Evolutionary conservation across 1,284 basidiomycete genomes (phyloP).

Genomic region (Irpex sp.): DNA sequence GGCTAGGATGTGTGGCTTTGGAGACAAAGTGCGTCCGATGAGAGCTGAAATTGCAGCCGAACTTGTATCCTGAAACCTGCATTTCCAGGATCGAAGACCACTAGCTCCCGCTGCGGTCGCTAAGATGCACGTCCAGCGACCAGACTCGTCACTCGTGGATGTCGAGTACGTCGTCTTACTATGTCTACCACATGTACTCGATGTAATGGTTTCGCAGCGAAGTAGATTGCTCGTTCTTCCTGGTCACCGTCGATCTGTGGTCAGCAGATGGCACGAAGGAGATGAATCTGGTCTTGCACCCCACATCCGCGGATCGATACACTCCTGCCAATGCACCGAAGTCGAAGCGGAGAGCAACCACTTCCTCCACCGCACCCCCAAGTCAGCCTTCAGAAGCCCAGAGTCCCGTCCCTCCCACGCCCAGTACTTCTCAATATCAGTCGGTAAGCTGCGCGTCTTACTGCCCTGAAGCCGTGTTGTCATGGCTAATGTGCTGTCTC

Average conservation of each 20-base stretch:
- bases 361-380: constrained; percentile 18
- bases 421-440: constrained; percentile 19
- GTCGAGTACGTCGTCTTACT: constrained; percentile 59
- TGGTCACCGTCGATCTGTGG: constrained; percentile 88
- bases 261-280: constrained; percentile 76
- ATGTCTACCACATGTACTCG: neutral
- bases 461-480: constrained; percentile 1
- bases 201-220: constrained; percentile 46
- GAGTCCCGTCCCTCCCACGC: constrained; percentile 19
- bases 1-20: constrained; percentile 92
- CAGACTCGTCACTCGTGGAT: constrained; percentile 68
- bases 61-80: constrained; percentile 8
- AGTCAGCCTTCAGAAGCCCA: constrained; percentile 21
- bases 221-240: constrained; percentile 80
- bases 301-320: constrained; percentile 72
- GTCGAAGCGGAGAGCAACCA: constrained; percentile 37
- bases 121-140: constrained; percentile 69
- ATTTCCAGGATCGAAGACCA: constrained; percentile 78
- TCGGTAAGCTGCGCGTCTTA: constrained; percentile 20
- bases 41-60: constrained; percentile 3
- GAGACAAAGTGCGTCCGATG: constrained; percentile 72
- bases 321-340: constrained; percentile 50
- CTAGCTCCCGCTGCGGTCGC: constrained; percentile 87
- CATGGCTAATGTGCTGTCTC: constrained; percentile 4
- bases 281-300: constrained; percentile 84